Evolutionary conservation across 345 rosid genomes (phyloP).

Genomic region (Combretum micranthum): DNA sequence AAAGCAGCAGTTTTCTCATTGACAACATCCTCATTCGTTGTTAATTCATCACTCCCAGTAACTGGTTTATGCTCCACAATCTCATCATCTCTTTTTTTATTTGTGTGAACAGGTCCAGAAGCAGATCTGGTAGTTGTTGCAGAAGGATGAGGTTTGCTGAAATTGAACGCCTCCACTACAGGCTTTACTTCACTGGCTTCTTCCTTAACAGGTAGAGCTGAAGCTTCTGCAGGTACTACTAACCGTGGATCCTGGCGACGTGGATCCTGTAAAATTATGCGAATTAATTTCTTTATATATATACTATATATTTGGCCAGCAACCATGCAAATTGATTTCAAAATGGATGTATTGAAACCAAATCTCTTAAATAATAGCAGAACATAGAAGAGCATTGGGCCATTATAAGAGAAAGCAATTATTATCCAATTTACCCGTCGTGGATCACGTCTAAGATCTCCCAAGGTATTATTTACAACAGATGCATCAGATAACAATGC

Average conservation of each 20-base stretch:
- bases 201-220: constrained; percentile 34
- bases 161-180: constrained; percentile 45
- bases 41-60: constrained; percentile 35
- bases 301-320: too few species aligned
- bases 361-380: too few species aligned
- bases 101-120: constrained; percentile 22
- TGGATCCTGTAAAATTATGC: constrained; percentile 89
- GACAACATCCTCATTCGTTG: constrained; percentile 36
- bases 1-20: constrained; percentile 30
- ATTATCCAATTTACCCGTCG: constrained; percentile 62
- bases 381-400: too few species aligned
- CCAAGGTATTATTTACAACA: constrained; percentile 27
- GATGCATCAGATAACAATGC: constrained; percentile 40
- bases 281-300: too few species aligned
- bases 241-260: constrained; percentile 95
- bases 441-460: constrained; percentile 88
- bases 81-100: constrained; percentile 35
- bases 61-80: constrained; percentile 31
- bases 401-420: constrained; percentile 4
- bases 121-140: constrained; percentile 31
- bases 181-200: constrained; percentile 31
- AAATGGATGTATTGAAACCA: too few species aligned
- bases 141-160: constrained; percentile 37
- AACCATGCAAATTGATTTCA: constrained; percentile 1
- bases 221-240: constrained; percentile 37